Evolutionary conservation across 192 early-diverging fungal species (phyloP).

Genomic region (Gryganskiella cystojenkinii): DNA sequence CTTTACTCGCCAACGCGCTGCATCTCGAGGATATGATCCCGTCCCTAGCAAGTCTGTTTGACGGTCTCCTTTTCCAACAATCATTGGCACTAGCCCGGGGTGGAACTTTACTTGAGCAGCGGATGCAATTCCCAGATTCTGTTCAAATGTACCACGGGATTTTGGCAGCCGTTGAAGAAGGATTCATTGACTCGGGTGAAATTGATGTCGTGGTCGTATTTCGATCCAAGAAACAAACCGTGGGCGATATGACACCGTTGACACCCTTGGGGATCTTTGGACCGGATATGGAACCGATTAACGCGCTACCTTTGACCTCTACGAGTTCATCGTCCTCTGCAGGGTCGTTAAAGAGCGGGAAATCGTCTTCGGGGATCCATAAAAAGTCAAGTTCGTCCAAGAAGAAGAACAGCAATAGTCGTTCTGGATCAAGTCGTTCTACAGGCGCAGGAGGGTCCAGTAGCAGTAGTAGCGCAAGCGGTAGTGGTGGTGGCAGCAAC

Average conservation of each 20-base stretch:
- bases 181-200: slow-evolving; percentile 39
- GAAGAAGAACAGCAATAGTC: slow-evolving; percentile 4
- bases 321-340: not conserved
- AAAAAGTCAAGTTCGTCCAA: slow-evolving; percentile 48
- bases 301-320: slow-evolving; percentile 7
- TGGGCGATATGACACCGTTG: not conserved
- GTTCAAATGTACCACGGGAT: slow-evolving; percentile 28
- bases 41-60: slow-evolving; percentile 22
- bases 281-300: slow-evolving; percentile 42
- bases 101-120: slow-evolving; percentile 37
- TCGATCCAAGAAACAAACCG: slow-evolving; percentile 3
- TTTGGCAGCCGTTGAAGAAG: slow-evolving; percentile 46
- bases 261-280: slow-evolving; percentile 38
- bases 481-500: slow-evolving; percentile 1
- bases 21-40: slow-evolving; percentile 43
- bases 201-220: slow-evolving; percentile 53
- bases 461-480: not conserved
- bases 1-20: slow-evolving; percentile 51
- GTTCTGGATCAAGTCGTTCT: not conserved
- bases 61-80: slow-evolving; percentile 52
- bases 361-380: slow-evolving; percentile 25
- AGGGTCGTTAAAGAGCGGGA: slow-evolving; percentile 3
- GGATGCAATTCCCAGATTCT: slow-evolving; percentile 33
- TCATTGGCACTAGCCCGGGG: slow-evolving; percentile 45
- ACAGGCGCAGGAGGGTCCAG: not conserved